Evolutionary conservation across 805 yeast species (phyloP).

Genomic region (Nakazawaea pomicola): DNA sequence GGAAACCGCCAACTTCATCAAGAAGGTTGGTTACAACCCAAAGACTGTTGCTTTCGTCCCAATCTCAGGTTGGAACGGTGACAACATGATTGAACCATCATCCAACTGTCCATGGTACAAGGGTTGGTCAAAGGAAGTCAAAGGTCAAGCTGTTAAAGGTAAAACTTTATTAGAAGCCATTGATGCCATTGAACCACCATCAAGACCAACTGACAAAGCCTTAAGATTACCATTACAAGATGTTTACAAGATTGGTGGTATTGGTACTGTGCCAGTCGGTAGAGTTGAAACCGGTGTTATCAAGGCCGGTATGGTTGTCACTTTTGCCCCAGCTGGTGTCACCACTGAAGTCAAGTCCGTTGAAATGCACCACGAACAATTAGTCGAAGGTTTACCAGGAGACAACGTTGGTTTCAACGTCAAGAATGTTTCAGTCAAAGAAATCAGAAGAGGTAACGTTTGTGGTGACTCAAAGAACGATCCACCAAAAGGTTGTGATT

Average conservation of each 20-base stretch:
- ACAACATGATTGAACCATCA: constrained; percentile 84
- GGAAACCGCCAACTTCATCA: constrained; percentile 76
- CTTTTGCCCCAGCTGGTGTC: constrained; percentile 88
- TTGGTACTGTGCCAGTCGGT: constrained; percentile 90
- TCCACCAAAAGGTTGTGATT: constrained; percentile 74
- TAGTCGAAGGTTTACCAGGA: constrained; percentile 80
- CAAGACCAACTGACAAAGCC: constrained; percentile 81
- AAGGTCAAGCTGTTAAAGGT: constrained; percentile 71
- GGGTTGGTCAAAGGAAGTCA: constrained; percentile 80
- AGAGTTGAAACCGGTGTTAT: constrained; percentile 91
- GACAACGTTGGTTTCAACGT: constrained; percentile 90
- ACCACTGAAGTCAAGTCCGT: constrained; percentile 89
- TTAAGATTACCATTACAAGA: constrained; percentile 88
- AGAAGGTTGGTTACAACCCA: constrained; percentile 82
- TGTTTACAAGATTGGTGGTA: constrained; percentile 91
- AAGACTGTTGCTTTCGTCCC: constrained; percentile 84
- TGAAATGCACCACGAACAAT: constrained; percentile 83
- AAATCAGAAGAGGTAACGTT: constrained; percentile 90
- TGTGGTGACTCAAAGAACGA: constrained; percentile 88
- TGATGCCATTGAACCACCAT: constrained; percentile 76
- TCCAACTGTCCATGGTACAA: constrained; percentile 84
- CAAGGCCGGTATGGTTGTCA: constrained; percentile 87
- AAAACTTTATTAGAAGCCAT: constrained; percentile 82
- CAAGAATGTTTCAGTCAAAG: constrained; percentile 86
- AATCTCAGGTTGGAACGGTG: constrained; percentile 91